Evolutionary conservation across 257 asterid genomes (phyloP), one percentile per base, ranked within the genome.

Genomic region (Salvia rosmarinus): DNA sequence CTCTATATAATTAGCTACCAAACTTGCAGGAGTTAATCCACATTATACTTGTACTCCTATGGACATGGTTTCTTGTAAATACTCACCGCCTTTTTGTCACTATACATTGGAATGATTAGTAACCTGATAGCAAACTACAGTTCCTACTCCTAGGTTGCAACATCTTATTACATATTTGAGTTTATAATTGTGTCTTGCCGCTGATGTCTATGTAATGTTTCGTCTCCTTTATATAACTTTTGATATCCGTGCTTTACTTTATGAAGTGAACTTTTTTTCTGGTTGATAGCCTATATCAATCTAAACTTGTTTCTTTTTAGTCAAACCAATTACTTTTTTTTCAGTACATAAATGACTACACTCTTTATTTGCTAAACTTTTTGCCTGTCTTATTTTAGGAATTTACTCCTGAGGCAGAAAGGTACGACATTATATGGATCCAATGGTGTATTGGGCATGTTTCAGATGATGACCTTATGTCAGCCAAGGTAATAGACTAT

Each of bases 371-470:
- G 44, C 43, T 64, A 67, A 74, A 39, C 54, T 34, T 30, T n/a
- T 62, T 72, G 63, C 68, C 13, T 51, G 65, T 32, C 28, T 60
- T 57, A 47, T 80, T 68, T 7, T 71, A 91, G 99, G 99, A 91
- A 47, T 95, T 95, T 80, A 88, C 93, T 71, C 98, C 99, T 2
- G 89, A 89, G 81, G 77, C 90, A 66, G 78, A 64, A 82, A 88
- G 99, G 77, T 95, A 91, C 19, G 94, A 95, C 67, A 69, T 93
- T 70, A 95, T 95, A 80, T 95, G 99, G 99, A 82, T 95, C 49
- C 99, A 95, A 75, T 95, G 99, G 99, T 95, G 99, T 71, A 95
- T 95, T 65, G 98, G 98, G 39, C 99, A 95, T 83, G 96, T 95
- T 73, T 85, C 97, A 21, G 98, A 95, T 79, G 98, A 95, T 37